A percentile compares a stretch with the other conserved stretches of the same genome.
These are phyloP conservation scores for Fusarium sp. DNA, from an alignment of 2,329 filamentous ascomycete genomes.

Conservation along the genomic window DNA sequence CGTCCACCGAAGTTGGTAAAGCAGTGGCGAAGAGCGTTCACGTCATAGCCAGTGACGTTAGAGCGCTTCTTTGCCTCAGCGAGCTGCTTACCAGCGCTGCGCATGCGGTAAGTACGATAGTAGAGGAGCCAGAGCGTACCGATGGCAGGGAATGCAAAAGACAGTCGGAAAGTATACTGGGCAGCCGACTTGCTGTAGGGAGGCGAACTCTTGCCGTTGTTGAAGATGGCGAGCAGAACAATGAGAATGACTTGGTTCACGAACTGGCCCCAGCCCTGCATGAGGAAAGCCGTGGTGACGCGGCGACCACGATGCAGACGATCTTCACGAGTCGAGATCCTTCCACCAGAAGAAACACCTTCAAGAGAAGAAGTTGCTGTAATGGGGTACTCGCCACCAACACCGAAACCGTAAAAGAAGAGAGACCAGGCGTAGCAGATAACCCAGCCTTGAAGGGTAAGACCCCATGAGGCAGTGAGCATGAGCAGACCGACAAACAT, in stretches of 20 bases:
- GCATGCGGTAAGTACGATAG: conserved; percentile 96
- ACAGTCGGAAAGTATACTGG: conserved; percentile 92
- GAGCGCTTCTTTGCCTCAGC: conserved; percentile 84
- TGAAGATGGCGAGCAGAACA: conserved; percentile 86
- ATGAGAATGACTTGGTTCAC: conserved; percentile 93
- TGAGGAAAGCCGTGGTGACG: conserved; percentile 94
- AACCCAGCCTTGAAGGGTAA: conserved; percentile 90
- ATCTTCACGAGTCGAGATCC: conserved; percentile 89
- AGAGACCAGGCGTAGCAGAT: conserved; percentile 96
- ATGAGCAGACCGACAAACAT: conserved; percentile 95
- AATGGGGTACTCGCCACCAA: conserved; percentile 94
- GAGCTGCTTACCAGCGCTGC: conserved; percentile 84
- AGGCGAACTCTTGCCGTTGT: conserved; percentile 76
- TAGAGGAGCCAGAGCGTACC: conserved; percentile 96
- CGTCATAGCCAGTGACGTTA: conserved; percentile 91
- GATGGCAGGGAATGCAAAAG: conserved; percentile 89
- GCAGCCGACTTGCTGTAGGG: conserved; percentile 82
- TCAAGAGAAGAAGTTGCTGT: conserved; percentile 96
- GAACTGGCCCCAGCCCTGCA: conserved; percentile 99
- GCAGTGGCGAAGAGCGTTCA: conserved; percentile 81
- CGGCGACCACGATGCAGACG: conserved; percentile 95
- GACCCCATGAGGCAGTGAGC: conserved; percentile 90
- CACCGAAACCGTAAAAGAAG: conserved; percentile 76
- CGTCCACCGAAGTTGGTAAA: conserved; percentile 87
- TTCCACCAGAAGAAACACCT: conserved; percentile 85